A percentile compares a stretch with the other conserved stretches of the same genome.
These are phyloP conservation scores for Penicillium robsamsonii DNA, from an alignment of 495 filamentous ascomycete genomes.

Conservation along the genomic window DNA sequence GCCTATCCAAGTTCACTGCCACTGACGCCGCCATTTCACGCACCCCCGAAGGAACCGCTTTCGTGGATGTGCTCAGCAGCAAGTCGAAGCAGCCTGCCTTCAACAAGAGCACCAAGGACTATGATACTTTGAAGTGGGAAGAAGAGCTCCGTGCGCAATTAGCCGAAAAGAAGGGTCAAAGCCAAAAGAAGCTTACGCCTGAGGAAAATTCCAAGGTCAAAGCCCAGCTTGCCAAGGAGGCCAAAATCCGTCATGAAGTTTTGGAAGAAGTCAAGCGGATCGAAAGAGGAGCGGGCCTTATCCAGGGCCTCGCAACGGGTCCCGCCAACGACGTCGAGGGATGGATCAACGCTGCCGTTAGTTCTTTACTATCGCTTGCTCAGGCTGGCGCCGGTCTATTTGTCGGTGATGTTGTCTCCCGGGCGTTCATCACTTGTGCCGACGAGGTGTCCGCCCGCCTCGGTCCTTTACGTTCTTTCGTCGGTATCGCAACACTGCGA, in stretches of 20 bases:
- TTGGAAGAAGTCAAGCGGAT: constrained; percentile 64
- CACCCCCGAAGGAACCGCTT: constrained; percentile 80
- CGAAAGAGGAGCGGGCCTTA: constrained; percentile 77
- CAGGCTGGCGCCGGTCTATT: constrained; percentile 77
- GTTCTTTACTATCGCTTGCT: constrained; percentile 65
- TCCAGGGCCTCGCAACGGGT: constrained; percentile 74
- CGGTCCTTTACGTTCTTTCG: constrained; percentile 70
- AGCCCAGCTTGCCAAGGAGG: constrained; percentile 84
- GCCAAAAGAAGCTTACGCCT: constrained; percentile 82
- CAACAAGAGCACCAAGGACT: constrained; percentile 85
- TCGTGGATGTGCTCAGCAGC: constrained; percentile 84
- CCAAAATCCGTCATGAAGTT: constrained; percentile 69
- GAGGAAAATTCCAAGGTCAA: constrained; percentile 90
- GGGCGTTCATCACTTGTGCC: constrained; percentile 73
- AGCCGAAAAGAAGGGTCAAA: constrained; percentile 85
- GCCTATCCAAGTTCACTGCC: constrained; percentile 68
- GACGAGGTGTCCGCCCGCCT: constrained; percentile 73
- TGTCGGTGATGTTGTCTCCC: constrained; percentile 73
- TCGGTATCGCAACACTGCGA: constrained; percentile 83
- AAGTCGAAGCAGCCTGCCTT: constrained; percentile 64
- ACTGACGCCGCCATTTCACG: constrained; percentile 88
- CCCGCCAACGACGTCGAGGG: constrained; percentile 78
- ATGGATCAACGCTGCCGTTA: constrained; percentile 81
- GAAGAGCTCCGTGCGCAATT: constrained; percentile 85
- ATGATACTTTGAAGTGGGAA: constrained; percentile 96